Evolutionary conservation across 2,329 filamentous ascomycete genomes (phyloP).

Genomic region (Helicocarpus griseus): DNA sequence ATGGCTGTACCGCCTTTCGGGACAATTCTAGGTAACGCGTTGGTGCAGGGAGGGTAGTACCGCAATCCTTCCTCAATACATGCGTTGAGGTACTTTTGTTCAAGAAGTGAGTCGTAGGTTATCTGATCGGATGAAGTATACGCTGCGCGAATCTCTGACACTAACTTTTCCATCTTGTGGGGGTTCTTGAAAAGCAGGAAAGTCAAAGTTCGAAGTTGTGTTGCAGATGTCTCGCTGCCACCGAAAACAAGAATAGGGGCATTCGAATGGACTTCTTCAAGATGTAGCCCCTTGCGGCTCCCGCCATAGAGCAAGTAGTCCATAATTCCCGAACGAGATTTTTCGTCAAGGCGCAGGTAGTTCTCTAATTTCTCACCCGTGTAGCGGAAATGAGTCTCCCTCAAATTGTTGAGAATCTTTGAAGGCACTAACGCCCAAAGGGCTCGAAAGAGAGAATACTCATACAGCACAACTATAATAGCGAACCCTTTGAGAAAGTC

Average conservation of each 20-base stretch:
- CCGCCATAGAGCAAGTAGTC: slow-evolving; percentile 1
- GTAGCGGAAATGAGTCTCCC: slow-evolving; percentile 3
- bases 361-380: slow-evolving; percentile 3
- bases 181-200: slow-evolving; percentile 18
- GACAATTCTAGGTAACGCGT: slow-evolving; percentile 22
- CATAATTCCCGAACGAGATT: not conserved
- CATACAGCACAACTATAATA: slow-evolving; percentile 4
- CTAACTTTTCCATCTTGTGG: slow-evolving; percentile 14
- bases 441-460: slow-evolving; percentile 3
- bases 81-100: slow-evolving; percentile 19
- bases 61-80: slow-evolving; percentile 19
- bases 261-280: slow-evolving; percentile 7
- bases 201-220: slow-evolving; percentile 12
- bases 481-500: slow-evolving; percentile 7
- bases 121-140: slow-evolving; percentile 17
- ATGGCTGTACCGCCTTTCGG: slow-evolving; percentile 21
- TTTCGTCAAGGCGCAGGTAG: not conserved
- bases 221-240: slow-evolving; percentile 19
- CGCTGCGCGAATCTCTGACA: slow-evolving; percentile 18
- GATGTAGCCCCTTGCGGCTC: not conserved
- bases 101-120: slow-evolving; percentile 9
- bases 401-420: not conserved
- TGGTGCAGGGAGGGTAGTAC: slow-evolving; percentile 20
- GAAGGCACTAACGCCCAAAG: slow-evolving; percentile 3
- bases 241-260: slow-evolving; percentile 15